Conservation (phyloP, 768 basidiomycete genomes). For the Heimioporus sp. region DNA sequence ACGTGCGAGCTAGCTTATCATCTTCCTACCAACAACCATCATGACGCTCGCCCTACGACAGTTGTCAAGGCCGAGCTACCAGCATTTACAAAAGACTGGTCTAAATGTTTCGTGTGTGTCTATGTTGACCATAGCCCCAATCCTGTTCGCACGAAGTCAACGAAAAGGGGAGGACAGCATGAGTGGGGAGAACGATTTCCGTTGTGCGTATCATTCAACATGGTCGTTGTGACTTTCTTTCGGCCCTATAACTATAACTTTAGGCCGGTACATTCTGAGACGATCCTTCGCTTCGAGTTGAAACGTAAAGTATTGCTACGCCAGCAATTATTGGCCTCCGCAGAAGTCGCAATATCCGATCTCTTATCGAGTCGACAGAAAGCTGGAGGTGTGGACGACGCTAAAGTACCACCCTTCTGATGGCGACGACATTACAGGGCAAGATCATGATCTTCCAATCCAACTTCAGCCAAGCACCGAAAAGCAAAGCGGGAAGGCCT, state of each 20-base stretch:
- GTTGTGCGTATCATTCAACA: slow-evolving; percentile 13
- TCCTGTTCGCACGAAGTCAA: slow-evolving; percentile 9
- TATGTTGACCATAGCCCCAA: slow-evolving; percentile 16
- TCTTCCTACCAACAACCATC: slow-evolving; percentile 1
- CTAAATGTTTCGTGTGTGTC: slow-evolving; percentile 24
- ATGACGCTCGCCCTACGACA: neutral
- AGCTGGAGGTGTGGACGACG: slow-evolving; percentile 3
- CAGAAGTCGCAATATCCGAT: slow-evolving; percentile 15
- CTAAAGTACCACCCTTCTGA: neutral
- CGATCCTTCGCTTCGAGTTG: slow-evolving; percentile 24
- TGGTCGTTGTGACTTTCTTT: too few species aligned
- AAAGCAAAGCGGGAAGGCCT: neutral
- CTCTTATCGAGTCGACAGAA: slow-evolving; percentile 10
- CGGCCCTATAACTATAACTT: too few species aligned
- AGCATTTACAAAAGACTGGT: slow-evolving; percentile 14
- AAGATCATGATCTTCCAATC: slow-evolving; percentile 13
- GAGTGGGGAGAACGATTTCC: slow-evolving; percentile 23
- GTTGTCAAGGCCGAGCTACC: slow-evolving; percentile 28
- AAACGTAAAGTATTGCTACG: slow-evolving; percentile 18
- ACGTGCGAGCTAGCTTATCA: neutral
- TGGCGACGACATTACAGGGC: slow-evolving; percentile 1
- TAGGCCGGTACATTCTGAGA: slow-evolving; percentile 12
- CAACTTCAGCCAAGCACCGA: slow-evolving; percentile 12
- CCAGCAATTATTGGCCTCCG: slow-evolving; percentile 15
- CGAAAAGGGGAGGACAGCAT: slow-evolving; percentile 16